Conservation (phyloP, 2,329 filamentous ascomycete genomes). For the Ceratocystiopsis sp. region DNA sequence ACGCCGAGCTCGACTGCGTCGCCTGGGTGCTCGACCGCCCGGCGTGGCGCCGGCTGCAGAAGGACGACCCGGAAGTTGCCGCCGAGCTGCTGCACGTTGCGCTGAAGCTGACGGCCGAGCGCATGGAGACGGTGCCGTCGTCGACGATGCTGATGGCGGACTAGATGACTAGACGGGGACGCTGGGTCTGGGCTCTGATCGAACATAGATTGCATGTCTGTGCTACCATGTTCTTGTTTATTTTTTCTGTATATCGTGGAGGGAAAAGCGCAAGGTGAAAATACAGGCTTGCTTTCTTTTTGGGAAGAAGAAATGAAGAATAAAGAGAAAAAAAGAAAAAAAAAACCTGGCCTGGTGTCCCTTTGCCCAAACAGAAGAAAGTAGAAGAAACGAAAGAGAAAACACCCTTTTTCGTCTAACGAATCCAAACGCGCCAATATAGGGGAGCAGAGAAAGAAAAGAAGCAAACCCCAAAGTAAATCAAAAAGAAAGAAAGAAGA, state of each 20-base stretch:
- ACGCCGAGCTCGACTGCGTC: conserved; percentile 65
- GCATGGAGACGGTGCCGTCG: conserved; percentile 38
- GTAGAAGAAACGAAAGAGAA: background rate
- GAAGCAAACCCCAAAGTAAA: background rate
- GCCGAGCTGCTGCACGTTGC: conserved; percentile 71
- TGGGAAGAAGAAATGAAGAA: background rate
- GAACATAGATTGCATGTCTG: background rate
- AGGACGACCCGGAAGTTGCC: conserved; percentile 58
- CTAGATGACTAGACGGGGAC: background rate
- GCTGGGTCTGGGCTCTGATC: no score
- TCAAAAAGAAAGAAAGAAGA: background rate
- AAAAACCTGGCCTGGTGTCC: background rate
- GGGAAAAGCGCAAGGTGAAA: no score
- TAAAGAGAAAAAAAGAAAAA: background rate
- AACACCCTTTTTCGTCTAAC: background rate
- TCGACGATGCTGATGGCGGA: conserved; percentile 11
- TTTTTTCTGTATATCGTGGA: background rate
- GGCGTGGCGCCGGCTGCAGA: conserved; percentile 57
- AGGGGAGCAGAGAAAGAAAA: background rate
- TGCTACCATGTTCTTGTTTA: background rate
- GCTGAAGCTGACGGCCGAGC: conserved; percentile 86
- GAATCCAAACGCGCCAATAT: background rate
- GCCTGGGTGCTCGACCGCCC: conserved; percentile 64
- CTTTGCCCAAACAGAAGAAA: no score
- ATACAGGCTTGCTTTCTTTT: background rate